Conservation (phyloP, 371 early-diverging fungal species). For the Saksenaea oblongispora region DNA sequence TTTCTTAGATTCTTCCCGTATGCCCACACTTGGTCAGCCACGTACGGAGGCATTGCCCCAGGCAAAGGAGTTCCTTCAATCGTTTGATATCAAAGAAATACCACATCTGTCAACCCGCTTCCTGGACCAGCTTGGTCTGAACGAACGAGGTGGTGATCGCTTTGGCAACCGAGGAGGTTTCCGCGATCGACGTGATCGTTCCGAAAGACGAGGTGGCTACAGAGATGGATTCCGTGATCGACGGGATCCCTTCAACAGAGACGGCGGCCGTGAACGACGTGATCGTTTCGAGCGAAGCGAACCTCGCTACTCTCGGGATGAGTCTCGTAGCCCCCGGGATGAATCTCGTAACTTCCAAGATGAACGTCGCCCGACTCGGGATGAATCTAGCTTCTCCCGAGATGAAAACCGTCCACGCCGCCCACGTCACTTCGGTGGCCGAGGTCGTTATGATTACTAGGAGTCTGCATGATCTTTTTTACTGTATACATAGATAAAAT, state of each 20-base stretch:
- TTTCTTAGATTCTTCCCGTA: constrained; percentile 39
- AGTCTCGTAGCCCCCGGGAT: background rate
- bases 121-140: constrained; percentile 51
- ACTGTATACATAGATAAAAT: no score
- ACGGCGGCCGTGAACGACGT: background rate
- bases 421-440: no score
- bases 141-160: constrained; percentile 7
- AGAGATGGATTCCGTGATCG: constrained; percentile 9
- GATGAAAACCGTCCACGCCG: no score
- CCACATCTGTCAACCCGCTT: constrained; percentile 52
- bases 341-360: background rate
- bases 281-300: constrained; percentile 14
- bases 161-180: constrained; percentile 3
- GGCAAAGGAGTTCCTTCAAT: constrained; percentile 40
- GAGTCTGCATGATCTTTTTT: no score
- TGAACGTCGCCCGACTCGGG: background rate
- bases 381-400: background rate
- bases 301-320: background rate
- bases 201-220: constrained; percentile 1
- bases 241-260: background rate
- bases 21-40: constrained; percentile 38
- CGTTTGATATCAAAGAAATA: constrained; percentile 48
- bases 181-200: constrained; percentile 6
- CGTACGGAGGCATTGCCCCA: constrained; percentile 41
- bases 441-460: no score